Evolutionary conservation across 768 basidiomycete genomes (phyloP).

Genomic region (Leucocoprinus leucothites): DNA sequence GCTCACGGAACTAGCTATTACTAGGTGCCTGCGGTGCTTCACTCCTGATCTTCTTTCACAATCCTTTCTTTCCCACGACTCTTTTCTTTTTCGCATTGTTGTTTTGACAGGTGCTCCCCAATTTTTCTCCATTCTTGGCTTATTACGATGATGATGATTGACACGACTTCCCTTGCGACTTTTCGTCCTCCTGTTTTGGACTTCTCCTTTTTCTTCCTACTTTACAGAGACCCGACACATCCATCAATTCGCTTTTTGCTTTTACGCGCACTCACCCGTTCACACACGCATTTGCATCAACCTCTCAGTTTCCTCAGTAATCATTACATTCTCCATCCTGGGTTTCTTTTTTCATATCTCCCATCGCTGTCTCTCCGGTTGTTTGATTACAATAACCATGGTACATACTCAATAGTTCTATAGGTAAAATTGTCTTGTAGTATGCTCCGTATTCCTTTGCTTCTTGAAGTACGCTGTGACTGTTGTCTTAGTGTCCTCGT

Average conservation of each 20-base stretch:
- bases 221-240: background rate
- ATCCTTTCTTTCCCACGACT: constrained; percentile 14
- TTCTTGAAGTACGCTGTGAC: constrained; percentile 15
- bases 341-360: background rate
- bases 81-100: constrained; percentile 17
- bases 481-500: constrained; percentile 15
- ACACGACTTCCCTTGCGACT: constrained; percentile 11
- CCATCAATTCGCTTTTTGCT: background rate
- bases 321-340: constrained; percentile 1
- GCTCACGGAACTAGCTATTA: constrained; percentile 7
- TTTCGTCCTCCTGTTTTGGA: background rate
- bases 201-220: background rate
- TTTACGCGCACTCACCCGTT: background rate
- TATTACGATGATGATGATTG: constrained; percentile 11
- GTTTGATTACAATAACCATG: constrained; percentile 12
- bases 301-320: background rate
- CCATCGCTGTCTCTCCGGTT: constrained; percentile 10
- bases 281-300: constrained; percentile 1
- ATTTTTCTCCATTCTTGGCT: constrained; percentile 22
- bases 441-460: constrained; percentile 12
- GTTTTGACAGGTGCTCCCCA: background rate
- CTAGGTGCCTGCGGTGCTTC: constrained; percentile 51
- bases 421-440: constrained; percentile 12
- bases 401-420: constrained; percentile 10
- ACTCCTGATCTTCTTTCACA: constrained; percentile 51